phyloP scores from a whole-genome alignment of 179 eudicot genomes.

The Nepenthes alata region DNA sequence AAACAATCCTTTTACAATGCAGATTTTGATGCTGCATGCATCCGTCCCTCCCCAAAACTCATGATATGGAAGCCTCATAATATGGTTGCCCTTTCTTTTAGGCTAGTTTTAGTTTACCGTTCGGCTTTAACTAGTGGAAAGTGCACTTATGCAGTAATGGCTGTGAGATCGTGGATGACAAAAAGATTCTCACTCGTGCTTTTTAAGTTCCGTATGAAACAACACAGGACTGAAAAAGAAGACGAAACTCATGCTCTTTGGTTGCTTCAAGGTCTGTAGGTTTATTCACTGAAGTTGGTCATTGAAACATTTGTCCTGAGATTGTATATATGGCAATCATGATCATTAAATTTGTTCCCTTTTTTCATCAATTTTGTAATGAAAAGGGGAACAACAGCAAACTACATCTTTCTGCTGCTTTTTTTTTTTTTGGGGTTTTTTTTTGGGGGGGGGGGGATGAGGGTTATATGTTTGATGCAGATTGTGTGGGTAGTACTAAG shows the following conservation, averaged over 20 bases:
- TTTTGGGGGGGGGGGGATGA: too few relatives aligned
- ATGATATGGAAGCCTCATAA: too few relatives aligned
- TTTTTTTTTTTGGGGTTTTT: too few relatives aligned
- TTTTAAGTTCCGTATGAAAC: slow-evolving; percentile 12
- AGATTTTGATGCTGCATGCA: background rate
- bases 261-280: slow-evolving; percentile 1
- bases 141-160: slow-evolving; percentile 55
- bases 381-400: too few relatives aligned
- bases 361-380: too few relatives aligned
- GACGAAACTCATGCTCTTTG: background rate
- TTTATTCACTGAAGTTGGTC: background rate
- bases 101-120: background rate
- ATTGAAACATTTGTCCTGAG: too few relatives aligned
- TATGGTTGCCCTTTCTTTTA: background rate
- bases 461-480: too few relatives aligned
- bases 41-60: too few relatives aligned
- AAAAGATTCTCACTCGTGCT: slow-evolving; percentile 18
- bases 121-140: slow-evolving; percentile 5
- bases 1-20: background rate
- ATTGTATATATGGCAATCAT: too few relatives aligned
- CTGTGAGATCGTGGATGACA: slow-evolving; percentile 31
- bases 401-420: too few relatives aligned
- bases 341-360: too few relatives aligned
- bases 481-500: too few relatives aligned
- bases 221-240: slow-evolving; percentile 2